Percentiles rank a stretch among this genome's conserved stretches.
These are phyloP conservation scores for Sesbania bispinosa DNA, from an alignment of 306 rosid species.

Conservation along the genomic window DNA sequence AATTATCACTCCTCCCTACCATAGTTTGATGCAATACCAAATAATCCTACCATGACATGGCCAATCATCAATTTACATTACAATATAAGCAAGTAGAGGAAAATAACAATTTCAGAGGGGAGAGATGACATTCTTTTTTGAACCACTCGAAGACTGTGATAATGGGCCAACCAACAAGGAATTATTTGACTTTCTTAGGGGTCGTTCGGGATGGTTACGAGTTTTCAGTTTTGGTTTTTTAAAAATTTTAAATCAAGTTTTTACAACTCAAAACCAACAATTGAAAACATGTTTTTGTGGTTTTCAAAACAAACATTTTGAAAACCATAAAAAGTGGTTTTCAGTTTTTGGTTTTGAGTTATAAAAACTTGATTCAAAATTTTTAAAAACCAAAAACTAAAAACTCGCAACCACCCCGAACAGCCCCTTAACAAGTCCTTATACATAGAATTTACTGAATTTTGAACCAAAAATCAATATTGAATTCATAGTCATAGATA, in stretches of 20 bases:
- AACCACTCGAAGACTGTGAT: not conserved
- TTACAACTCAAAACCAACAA: no score
- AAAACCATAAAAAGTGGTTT: no score
- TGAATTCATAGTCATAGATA: conserved; percentile 15
- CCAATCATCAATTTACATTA: not conserved
- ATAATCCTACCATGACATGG: not conserved
- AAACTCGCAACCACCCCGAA: no score
- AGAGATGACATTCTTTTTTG: not conserved
- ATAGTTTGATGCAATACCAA: not conserved
- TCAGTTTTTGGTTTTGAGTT: no score
- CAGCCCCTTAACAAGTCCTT: not conserved
- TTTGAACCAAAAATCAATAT: not conserved
- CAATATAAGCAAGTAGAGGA: not conserved
- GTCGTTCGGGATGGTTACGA: no score
- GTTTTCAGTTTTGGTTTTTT: no score
- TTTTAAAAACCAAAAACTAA: no score
- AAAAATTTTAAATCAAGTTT: no score
- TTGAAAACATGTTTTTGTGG: no score
- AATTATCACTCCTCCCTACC: not conserved
- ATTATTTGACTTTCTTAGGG: not conserved
- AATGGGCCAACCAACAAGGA: not conserved
- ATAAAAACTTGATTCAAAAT: no score
- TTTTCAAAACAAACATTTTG: no score
- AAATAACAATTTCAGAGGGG: not conserved
- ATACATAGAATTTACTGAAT: not conserved